phyloP scores from a whole-genome alignment of 192 early-diverging fungal genomes.

The Globomyces pollinis-pini region DNA sequence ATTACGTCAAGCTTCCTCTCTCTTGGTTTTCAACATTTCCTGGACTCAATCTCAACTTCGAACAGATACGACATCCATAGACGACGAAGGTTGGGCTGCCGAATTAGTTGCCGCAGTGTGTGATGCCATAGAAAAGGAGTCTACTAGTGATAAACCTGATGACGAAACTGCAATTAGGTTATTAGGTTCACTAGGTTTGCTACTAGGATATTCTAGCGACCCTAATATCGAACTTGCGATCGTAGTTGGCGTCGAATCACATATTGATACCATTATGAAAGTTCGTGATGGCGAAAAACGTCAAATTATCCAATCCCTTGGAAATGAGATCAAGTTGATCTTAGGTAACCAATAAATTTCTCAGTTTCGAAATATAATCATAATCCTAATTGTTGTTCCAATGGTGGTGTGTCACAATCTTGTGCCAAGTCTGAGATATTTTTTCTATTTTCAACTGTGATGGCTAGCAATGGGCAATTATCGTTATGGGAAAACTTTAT shows the following conservation, averaged over 20 bases:
- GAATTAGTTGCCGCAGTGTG: constrained; percentile 60
- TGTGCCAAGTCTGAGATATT: no score
- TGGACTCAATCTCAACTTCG: constrained; percentile 33
- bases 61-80: constrained; percentile 11
- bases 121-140: constrained; percentile 39
- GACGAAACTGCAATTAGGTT: constrained; percentile 3
- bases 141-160: background rate
- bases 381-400: no score
- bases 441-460: no score
- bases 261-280: no score
- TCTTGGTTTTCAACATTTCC: constrained; percentile 63
- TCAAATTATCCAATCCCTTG: no score
- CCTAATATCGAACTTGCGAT: background rate
- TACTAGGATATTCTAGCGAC: background rate
- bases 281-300: no score
- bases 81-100: constrained; percentile 56
- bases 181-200: background rate
- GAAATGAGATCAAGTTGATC: no score
- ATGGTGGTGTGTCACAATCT: no score
- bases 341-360: no score
- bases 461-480: no score
- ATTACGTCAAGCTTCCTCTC: constrained; percentile 56
- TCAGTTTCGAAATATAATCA: no score
- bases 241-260: background rate
- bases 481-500: constrained; percentile 13